A percentile compares a stretch with the other conserved stretches of the same genome.
phyloP scores from a whole-genome alignment of 2,329 filamentous ascomycete species.

The Aspergillus tanneri region DNA sequence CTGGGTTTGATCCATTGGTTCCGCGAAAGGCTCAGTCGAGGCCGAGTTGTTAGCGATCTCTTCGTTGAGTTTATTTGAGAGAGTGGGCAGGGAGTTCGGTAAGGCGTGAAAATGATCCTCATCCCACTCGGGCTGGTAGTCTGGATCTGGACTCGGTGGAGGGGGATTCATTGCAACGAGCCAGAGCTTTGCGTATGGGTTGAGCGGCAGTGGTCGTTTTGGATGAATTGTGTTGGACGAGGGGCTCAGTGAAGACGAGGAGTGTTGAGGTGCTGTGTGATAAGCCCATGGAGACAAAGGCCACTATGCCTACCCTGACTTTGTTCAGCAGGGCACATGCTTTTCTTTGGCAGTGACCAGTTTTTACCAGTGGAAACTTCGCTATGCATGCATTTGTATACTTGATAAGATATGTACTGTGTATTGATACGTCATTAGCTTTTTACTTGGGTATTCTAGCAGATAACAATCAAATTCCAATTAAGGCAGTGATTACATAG shows the following conservation, averaged over 20 bases:
- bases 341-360: too few species aligned
- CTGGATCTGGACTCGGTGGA: neutral
- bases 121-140: neutral
- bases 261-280: neutral
- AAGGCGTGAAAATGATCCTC: neutral
- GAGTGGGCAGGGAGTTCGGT: neutral
- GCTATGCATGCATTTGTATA: too few species aligned
- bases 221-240: neutral
- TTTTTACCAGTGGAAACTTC: too few species aligned
- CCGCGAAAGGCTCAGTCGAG: neutral
- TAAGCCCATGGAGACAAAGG: neutral
- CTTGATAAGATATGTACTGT: too few species aligned
- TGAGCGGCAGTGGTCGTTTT: neutral
- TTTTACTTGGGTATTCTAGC: too few species aligned
- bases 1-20: neutral
- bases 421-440: too few species aligned
- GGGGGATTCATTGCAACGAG: neutral
- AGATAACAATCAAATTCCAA: too few species aligned
- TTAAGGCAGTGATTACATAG: too few species aligned
- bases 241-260: neutral
- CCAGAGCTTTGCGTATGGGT: neutral
- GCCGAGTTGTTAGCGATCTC: neutral
- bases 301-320: neutral
- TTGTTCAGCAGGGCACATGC: neutral
- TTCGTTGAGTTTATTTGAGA: neutral